Evolutionary conservation across 169 alveolate species (phyloP).

Genomic region (Eimeria praecox): DNA sequence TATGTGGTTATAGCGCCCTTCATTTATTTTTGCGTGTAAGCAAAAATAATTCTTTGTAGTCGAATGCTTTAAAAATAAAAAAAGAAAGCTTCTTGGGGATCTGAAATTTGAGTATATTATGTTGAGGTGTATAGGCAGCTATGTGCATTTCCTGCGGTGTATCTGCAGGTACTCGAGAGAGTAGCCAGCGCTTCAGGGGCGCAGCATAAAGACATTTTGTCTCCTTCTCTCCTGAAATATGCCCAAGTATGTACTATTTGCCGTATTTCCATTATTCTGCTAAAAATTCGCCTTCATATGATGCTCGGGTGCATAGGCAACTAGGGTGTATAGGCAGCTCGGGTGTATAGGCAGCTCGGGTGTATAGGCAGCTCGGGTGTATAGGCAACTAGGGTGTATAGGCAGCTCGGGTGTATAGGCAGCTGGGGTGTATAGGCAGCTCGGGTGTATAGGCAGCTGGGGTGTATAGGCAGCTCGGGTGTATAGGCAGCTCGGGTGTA

Average conservation of each 20-base stretch:
- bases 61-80: no score
- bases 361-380: constrained; percentile 13
- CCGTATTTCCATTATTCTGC: neutral
- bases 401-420: neutral
- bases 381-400: neutral
- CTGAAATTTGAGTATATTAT: neutral
- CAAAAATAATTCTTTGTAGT: neutral
- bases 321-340: no score
- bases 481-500: no score
- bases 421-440: neutral
- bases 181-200: neutral
- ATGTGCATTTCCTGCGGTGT: neutral
- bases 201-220: neutral
- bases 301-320: no score
- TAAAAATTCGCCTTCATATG: neutral
- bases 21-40: neutral
- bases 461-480: no score
- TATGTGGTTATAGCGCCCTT: neutral
- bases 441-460: neutral
- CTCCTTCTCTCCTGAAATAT: neutral
- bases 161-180: neutral
- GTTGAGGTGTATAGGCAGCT: neutral
- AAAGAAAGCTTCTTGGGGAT: neutral
- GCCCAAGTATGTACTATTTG: neutral
- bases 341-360: no score